Conservation (phyloP, 495 filamentous ascomycete genomes). For the Neurospora sp. region DNA sequence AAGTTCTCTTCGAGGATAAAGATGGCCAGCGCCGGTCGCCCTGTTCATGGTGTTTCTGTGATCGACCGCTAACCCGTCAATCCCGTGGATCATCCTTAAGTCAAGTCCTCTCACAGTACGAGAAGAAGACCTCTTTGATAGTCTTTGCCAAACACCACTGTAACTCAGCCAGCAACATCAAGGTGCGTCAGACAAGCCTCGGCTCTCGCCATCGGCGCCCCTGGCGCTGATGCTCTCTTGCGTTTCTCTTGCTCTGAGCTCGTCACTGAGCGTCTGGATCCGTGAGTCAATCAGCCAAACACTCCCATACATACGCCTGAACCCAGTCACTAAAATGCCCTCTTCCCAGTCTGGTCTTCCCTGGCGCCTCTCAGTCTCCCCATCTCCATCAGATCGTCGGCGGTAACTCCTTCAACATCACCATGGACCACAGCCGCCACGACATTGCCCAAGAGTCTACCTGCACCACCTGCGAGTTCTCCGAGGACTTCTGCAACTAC, state of each 20-base stretch:
- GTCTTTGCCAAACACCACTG: neutral
- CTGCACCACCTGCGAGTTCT: conserved; percentile 23
- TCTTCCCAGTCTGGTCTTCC: conserved; percentile 13
- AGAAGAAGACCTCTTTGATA: neutral
- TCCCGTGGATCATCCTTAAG: neutral
- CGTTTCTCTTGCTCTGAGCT: conserved; percentile 48
- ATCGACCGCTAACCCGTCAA: neutral
- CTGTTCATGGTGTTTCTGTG: neutral
- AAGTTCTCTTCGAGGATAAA: neutral
- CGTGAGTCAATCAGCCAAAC: conserved; percentile 1
- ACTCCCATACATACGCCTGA: neutral
- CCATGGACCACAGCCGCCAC: conserved; percentile 15
- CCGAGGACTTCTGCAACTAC: conserved; percentile 30
- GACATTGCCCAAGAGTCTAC: conserved; percentile 11
- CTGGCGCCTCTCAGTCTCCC: conserved; percentile 12
- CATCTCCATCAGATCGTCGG: conserved; percentile 21
- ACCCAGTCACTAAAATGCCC: neutral
- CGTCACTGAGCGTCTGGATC: conserved; percentile 19
- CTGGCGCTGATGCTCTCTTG: conserved; percentile 26
- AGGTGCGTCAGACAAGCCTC: neutral
- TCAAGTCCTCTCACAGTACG: neutral
- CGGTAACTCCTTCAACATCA: conserved; percentile 24
- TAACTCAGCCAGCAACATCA: neutral
- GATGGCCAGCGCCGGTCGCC: neutral
- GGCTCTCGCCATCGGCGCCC: conserved; percentile 4